Conservation (phyloP, 106 monocot species). For the Iris macrosiphon region DNA sequence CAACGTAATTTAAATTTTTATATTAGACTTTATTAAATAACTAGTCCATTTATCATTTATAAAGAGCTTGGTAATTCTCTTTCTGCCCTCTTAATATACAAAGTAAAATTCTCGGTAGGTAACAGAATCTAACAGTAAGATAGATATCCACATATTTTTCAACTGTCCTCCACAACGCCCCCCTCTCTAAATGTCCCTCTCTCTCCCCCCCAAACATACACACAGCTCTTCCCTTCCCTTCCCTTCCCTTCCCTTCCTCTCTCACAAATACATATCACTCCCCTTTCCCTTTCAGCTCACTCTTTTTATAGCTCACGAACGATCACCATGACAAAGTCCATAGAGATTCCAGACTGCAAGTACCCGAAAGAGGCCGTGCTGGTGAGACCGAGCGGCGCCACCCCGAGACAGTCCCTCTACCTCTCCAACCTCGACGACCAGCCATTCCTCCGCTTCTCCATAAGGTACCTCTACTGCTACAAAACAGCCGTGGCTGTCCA, state of each 20-base stretch:
- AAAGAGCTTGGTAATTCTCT: no score
- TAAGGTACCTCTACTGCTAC: conserved; percentile 74
- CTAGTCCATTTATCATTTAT: no score
- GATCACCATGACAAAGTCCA: conserved; percentile 18
- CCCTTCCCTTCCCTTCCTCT: neutral
- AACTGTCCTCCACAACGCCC: no score
- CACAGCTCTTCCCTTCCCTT: no score
- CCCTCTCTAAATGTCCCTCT: no score
- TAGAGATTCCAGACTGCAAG: conserved; percentile 55
- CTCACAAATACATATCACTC: neutral
- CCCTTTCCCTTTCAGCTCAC: neutral
- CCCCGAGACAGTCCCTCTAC: conserved; percentile 49
- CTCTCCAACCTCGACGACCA: conserved; percentile 91
- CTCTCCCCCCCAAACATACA: no score
- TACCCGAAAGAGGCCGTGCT: conserved; percentile 35
- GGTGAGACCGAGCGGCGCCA: conserved; percentile 34
- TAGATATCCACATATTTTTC: no score
- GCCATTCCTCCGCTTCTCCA: conserved; percentile 70
- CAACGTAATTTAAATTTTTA: no score
- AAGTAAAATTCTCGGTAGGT: no score
- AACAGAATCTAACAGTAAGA: no score
- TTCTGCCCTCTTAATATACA: no score
- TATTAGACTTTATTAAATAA: no score
- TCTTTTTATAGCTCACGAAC: neutral
- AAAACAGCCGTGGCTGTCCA: conserved; percentile 18